Conservation (phyloP, 2,329 filamentous ascomycete species). For the Claviceps sp. region DNA sequence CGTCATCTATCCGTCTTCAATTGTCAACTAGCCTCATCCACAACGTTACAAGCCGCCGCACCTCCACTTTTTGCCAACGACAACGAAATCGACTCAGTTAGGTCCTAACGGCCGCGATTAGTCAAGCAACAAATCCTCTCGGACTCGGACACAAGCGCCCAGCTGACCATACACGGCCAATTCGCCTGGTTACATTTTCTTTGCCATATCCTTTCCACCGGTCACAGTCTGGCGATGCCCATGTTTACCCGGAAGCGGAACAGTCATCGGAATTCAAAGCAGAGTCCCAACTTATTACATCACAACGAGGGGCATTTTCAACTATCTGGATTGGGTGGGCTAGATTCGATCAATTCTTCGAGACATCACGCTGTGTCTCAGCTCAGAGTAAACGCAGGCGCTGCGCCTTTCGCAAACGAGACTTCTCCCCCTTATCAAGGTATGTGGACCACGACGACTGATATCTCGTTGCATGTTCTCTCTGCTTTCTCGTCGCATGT, state of each 20-base stretch:
- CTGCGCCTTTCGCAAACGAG: constrained; percentile 2
- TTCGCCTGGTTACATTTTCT: neutral
- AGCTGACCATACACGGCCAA: neutral
- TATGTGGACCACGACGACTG: neutral
- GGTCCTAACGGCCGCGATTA: neutral
- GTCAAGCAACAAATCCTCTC: neutral
- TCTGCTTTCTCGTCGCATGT: neutral
- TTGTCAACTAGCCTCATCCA: neutral
- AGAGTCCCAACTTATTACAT: constrained; percentile 7
- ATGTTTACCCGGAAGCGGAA: constrained; percentile 26
- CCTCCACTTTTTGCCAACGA: neutral
- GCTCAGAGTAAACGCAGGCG: neutral
- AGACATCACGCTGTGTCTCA: neutral
- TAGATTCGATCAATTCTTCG: constrained; percentile 2
- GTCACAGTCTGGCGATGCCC: constrained; percentile 11
- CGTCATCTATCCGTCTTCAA: neutral
- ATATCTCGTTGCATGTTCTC: neutral
- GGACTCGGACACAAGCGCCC: neutral
- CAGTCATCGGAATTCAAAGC: constrained; percentile 15
- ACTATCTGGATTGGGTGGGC: neutral
- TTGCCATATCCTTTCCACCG: neutral
- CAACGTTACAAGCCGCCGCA: neutral
- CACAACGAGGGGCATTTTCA: constrained; percentile 4
- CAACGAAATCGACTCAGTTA: neutral
- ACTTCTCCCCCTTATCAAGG: neutral